Conservation (phyloP, 1,139 yeast species). For the Yamadazyma spencermartinsiae region DNA sequence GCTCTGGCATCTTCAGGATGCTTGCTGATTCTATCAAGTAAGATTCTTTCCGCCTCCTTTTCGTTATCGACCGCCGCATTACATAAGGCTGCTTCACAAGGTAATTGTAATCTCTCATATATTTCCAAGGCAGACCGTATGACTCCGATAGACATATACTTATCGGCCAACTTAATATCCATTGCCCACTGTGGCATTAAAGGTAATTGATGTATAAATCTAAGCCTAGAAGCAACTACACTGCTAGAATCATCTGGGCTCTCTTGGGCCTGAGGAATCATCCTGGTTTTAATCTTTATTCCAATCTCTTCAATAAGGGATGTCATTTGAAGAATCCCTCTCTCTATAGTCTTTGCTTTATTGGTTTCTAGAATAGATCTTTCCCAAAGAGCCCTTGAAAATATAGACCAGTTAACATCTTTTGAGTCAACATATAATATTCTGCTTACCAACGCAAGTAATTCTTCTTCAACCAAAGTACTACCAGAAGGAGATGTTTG, state of each 20-base stretch:
- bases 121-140: constrained; percentile 87
- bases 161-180: constrained; percentile 83
- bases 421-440: constrained; percentile 55
- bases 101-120: constrained; percentile 74
- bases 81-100: constrained; percentile 87
- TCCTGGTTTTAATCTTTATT: constrained; percentile 58
- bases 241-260: constrained; percentile 20
- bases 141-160: constrained; percentile 83
- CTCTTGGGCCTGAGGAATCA: constrained; percentile 51
- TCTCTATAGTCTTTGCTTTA: constrained; percentile 83
- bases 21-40: constrained; percentile 52
- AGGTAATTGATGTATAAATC: constrained; percentile 73
- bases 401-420: constrained; percentile 72
- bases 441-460: constrained; percentile 71
- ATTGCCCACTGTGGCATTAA: constrained; percentile 83
- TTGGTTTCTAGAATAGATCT: constrained; percentile 81
- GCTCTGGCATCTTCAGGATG: constrained; percentile 84
- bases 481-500: constrained; percentile 74
- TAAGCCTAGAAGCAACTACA: constrained; percentile 53
- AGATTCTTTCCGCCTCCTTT: constrained; percentile 59
- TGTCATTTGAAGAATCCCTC: constrained; percentile 93
- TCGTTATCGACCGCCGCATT: constrained; percentile 84
- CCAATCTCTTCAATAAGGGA: constrained; percentile 90
- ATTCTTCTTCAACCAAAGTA: constrained; percentile 76
- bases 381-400: constrained; percentile 86